Percentiles rank a stretch among this genome's conserved stretches.
These are phyloP conservation scores for Colletotrichum tropicicola DNA, from an alignment of 2,329 filamentous ascomycete genomes.

Conservation along the genomic window DNA sequence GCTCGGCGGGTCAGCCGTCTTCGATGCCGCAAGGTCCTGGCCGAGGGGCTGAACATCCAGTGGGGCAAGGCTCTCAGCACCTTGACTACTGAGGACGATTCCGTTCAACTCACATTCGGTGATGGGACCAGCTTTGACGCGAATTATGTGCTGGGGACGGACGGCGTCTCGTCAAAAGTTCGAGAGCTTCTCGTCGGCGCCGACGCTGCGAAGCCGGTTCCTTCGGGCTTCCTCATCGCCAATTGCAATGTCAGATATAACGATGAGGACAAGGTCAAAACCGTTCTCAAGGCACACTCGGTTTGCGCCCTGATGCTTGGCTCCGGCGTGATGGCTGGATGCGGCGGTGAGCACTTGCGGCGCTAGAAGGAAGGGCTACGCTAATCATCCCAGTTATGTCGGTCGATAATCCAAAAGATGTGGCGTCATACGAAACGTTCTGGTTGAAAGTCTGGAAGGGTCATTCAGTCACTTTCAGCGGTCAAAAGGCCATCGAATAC, in stretches of 20 bases:
- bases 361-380: no score
- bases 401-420: slow-evolving; percentile 35
- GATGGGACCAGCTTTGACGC: slow-evolving; percentile 34
- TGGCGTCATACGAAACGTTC: slow-evolving; percentile 41
- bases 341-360: slow-evolving; percentile 43
- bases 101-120: slow-evolving; percentile 36
- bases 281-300: slow-evolving; percentile 39
- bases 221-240: slow-evolving; percentile 41
- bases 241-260: slow-evolving; percentile 37
- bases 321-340: slow-evolving; percentile 36
- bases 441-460: slow-evolving; percentile 47
- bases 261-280: slow-evolving; percentile 36
- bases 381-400: slow-evolving; percentile 33
- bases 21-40: slow-evolving; percentile 42
- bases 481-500: slow-evolving; percentile 44
- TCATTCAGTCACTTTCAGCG: slow-evolving; percentile 37
- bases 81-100: neutral
- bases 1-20: slow-evolving; percentile 44
- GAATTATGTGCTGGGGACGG: slow-evolving; percentile 42
- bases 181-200: slow-evolving; percentile 39
- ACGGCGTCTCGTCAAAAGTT: slow-evolving; percentile 41
- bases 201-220: slow-evolving; percentile 32
- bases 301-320: slow-evolving; percentile 42
- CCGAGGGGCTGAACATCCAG: slow-evolving; percentile 41
- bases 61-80: slow-evolving; percentile 38